phyloP scores from a whole-genome alignment of 345 rosid genomes.

The Linum lewisii region DNA sequence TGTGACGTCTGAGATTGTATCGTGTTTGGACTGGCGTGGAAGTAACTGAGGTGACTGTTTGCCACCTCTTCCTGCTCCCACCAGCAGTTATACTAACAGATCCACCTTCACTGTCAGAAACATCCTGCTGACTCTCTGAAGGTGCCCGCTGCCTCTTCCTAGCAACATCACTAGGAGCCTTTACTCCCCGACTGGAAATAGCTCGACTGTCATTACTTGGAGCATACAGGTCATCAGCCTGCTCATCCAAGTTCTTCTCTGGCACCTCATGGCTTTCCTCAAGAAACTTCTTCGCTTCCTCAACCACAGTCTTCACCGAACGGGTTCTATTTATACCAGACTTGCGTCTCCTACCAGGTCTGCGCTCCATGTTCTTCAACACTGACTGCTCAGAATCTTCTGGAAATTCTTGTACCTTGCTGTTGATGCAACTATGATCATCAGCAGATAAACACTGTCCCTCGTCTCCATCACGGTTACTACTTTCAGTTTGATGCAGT shows the following conservation, averaged over 20 bases:
- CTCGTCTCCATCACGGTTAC: conserved; percentile 23
- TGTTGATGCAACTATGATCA: conserved; percentile 41
- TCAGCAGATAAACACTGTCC: conserved; percentile 37
- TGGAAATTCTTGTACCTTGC: conserved; percentile 36
- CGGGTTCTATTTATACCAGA: conserved; percentile 37
- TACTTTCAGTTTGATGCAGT: conserved; percentile 23
- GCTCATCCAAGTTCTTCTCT: conserved; percentile 19
- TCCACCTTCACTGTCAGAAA: conserved; percentile 51
- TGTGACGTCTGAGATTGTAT: conserved; percentile 70
- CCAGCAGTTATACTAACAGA: conserved; percentile 53
- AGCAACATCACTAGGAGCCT: conserved; percentile 24
- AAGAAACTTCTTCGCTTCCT: conserved; percentile 46
- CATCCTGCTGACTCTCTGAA: conserved; percentile 40
- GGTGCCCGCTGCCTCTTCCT: conserved; percentile 49
- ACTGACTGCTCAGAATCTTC: conserved; percentile 57
- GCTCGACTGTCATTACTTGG: conserved; percentile 26
- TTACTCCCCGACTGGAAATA: conserved; percentile 25
- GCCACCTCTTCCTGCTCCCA: conserved; percentile 59
- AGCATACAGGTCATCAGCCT: conserved; percentile 14
- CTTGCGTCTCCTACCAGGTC: conserved; percentile 39
- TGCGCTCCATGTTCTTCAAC: conserved; percentile 25
- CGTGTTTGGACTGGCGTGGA: conserved; percentile 52
- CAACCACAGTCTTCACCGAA: conserved; percentile 43
- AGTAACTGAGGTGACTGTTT: conserved; percentile 26
- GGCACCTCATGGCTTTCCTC: conserved; percentile 28